Conservation (phyloP, 2,329 filamentous ascomycete genomes). For the Phialocephala subalpina region DNA sequence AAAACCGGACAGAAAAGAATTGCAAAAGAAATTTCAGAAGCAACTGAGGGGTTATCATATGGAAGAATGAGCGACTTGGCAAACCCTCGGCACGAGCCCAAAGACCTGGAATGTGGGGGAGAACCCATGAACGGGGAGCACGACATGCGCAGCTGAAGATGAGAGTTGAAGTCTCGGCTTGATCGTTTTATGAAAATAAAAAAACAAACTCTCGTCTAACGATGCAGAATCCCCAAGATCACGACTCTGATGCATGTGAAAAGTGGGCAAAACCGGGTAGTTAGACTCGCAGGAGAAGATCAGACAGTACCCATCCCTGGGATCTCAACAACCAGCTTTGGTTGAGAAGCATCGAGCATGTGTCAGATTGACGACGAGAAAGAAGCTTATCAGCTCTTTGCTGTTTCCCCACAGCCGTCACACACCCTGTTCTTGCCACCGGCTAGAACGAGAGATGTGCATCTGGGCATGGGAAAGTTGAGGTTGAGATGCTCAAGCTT, state of each 20-base stretch:
- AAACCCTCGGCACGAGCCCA: not conserved
- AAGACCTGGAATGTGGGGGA: not conserved
- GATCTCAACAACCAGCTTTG: not conserved
- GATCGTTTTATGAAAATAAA: not conserved
- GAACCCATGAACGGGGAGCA: not conserved
- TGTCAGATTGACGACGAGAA: not conserved
- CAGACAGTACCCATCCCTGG: not conserved
- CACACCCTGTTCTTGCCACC: constrained; percentile 1
- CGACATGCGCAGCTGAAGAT: not conserved
- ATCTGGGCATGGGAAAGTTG: not conserved
- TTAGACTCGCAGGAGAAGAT: not conserved
- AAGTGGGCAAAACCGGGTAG: constrained; percentile 11
- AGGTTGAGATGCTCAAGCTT: constrained; percentile 14
- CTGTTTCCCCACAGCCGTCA: constrained; percentile 4
- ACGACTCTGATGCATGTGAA: not conserved
- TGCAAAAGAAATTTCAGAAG: not conserved
- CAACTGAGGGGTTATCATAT: not conserved
- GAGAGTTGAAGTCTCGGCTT: not conserved
- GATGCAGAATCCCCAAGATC: not conserved
- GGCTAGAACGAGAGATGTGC: constrained; percentile 11
- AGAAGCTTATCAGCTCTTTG: not conserved
- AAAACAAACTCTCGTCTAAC: constrained; percentile 5
- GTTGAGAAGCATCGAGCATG: constrained; percentile 6
- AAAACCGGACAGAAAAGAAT: constrained; percentile 1
- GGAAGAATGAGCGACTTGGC: not conserved